Evolutionary conservation across 1,284 basidiomycete species (phyloP).

Genomic region (Malassezia restricta): DNA sequence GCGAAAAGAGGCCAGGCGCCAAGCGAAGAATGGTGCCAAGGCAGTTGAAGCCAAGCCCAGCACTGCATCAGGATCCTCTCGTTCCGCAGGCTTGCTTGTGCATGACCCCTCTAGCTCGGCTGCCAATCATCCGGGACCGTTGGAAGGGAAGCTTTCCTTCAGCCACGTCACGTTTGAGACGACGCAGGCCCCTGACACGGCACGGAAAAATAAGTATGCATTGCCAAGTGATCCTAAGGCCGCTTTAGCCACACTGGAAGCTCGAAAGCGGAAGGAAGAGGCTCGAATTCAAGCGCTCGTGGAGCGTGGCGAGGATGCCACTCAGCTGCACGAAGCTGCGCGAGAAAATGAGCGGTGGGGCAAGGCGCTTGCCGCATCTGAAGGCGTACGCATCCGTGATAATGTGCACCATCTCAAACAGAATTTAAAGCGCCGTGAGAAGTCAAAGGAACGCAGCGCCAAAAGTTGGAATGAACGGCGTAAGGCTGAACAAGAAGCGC

Average conservation of each 20-base stretch:
- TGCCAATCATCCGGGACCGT: neutral
- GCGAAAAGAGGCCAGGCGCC: constrained; percentile 28
- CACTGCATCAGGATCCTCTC: neutral
- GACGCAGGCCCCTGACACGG: constrained; percentile 2
- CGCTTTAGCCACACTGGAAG: constrained; percentile 36
- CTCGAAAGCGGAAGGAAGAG: constrained; percentile 31
- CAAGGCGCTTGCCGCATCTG: constrained; percentile 32
- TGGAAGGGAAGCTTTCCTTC: constrained; percentile 3
- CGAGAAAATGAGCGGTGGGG: constrained; percentile 36
- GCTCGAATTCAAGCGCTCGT: constrained; percentile 21
- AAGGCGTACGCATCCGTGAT: constrained; percentile 41
- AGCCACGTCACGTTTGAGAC: constrained; percentile 15
- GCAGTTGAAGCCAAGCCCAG: neutral
- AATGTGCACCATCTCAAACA: constrained; percentile 40
- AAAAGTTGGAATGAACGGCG: constrained; percentile 34
- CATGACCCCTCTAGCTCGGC: neutral
- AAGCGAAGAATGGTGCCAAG: neutral
- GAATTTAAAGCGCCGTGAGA: constrained; percentile 36
- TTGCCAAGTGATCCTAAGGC: constrained; percentile 40
- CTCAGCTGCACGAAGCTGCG: constrained; percentile 21
- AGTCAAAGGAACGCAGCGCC: constrained; percentile 35
- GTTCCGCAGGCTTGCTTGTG: constrained; percentile 6
- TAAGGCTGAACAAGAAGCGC: constrained; percentile 23
- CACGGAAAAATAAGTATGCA: constrained; percentile 31
- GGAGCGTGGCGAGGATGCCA: constrained; percentile 19